A percentile compares a stretch with the other conserved stretches of the same genome.
Evolutionary conservation across 2,329 filamentous ascomycete species (phyloP).

Genomic region (Cytospora chrysosperma): DNA sequence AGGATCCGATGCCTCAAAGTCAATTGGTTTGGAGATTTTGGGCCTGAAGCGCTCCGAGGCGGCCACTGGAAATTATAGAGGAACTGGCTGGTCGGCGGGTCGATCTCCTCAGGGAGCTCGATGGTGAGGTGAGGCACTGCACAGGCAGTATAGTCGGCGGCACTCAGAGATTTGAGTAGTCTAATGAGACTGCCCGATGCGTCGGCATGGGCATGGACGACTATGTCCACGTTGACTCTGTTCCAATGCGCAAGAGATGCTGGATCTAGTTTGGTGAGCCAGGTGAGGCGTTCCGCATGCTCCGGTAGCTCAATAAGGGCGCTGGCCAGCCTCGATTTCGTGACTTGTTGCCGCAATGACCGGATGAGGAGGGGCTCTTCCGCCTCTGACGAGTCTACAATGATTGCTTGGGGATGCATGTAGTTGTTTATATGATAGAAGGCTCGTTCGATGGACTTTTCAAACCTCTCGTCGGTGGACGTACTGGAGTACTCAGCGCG

Average conservation of each 20-base stretch:
- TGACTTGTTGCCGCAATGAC: slow-evolving; percentile 10
- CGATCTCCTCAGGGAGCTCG: slow-evolving; percentile 73
- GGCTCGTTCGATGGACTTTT: slow-evolving; percentile 61
- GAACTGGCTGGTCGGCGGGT: slow-evolving; percentile 62
- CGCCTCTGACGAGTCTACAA: slow-evolving; percentile 64
- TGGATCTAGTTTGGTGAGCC: slow-evolving; percentile 73
- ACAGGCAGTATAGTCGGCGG: slow-evolving; percentile 73
- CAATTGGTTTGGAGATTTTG: slow-evolving; percentile 52
- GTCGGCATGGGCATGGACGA: slow-evolving; percentile 71
- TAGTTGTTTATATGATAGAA: slow-evolving; percentile 70
- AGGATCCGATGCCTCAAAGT: slow-evolving; percentile 74
- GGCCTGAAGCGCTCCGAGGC: slow-evolving; percentile 40
- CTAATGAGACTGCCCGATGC: slow-evolving; percentile 74
- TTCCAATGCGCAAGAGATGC: slow-evolving; percentile 57
- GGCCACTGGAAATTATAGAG: slow-evolving; percentile 69
- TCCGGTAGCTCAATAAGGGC: slow-evolving; percentile 73
- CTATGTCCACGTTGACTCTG: slow-evolving; percentile 72
- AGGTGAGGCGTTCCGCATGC: slow-evolving; percentile 63
- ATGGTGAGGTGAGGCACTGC: slow-evolving; percentile 74
- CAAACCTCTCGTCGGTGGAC: slow-evolving; percentile 70
- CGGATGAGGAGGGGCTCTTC: slow-evolving; percentile 69
- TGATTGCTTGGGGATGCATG: slow-evolving; percentile 73
- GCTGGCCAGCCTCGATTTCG: slow-evolving; percentile 28
- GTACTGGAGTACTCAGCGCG: slow-evolving; percentile 70
- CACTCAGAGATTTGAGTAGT: slow-evolving; percentile 71